A percentile compares a stretch with the other conserved stretches of the same genome.
These are phyloP conservation scores for Metarhizium rileyi DNA, from an alignment of 2,329 filamentous ascomycete species.

Conservation along the genomic window DNA sequence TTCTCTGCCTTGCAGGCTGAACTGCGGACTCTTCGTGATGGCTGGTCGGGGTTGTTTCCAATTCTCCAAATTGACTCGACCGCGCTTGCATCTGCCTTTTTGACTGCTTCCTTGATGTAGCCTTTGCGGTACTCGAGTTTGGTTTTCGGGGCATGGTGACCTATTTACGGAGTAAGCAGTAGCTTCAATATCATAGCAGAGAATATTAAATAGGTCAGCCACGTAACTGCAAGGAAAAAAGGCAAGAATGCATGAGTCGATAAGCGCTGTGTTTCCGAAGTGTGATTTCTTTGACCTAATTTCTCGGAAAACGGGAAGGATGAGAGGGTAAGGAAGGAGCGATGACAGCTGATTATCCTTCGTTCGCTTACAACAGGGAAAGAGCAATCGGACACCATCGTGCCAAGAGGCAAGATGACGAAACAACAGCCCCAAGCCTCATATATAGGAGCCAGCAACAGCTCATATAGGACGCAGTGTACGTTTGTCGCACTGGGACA, in stretches of 20 bases:
- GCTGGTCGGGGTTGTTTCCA: conserved; percentile 25
- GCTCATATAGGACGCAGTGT: too few relatives aligned
- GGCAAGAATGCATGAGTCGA: not conserved
- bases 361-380: too few relatives aligned
- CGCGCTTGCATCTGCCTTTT: conserved; percentile 8
- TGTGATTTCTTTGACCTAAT: not conserved
- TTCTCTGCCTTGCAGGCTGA: not conserved
- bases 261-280: not conserved
- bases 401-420: too few relatives aligned
- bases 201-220: not conserved
- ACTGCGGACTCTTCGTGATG: conserved; percentile 13
- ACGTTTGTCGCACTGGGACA: too few relatives aligned
- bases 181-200: not conserved
- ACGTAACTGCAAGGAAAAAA: not conserved
- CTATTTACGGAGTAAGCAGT: not conserved
- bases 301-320: too few relatives aligned
- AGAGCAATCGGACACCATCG: too few relatives aligned
- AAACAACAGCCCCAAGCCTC: too few relatives aligned
- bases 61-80: conserved; percentile 16
- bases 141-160: not conserved
- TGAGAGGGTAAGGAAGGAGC: too few relatives aligned
- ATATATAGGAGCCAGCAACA: too few relatives aligned
- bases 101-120: conserved; percentile 1
- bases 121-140: not conserved
- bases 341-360: too few relatives aligned